Evolutionary conservation across 257 asterid genomes (phyloP), one percentile per base, ranked within the genome.

Genomic region (Mitragyna speciosa): DNA sequence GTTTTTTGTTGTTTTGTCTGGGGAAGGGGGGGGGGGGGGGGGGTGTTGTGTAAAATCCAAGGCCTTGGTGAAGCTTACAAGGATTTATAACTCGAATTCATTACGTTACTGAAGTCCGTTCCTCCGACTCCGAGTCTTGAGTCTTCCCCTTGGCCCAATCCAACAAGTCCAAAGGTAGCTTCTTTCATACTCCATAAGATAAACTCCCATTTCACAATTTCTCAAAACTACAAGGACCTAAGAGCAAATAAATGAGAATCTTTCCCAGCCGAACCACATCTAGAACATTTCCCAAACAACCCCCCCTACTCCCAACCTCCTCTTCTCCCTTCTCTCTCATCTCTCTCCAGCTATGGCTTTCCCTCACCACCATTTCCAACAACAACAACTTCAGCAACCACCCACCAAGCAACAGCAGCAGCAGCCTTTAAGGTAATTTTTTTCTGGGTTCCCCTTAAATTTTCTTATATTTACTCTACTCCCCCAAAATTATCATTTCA

Each of bases 291-390:
- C 71, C 80, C 70, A 61, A 56, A 58, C 70, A 78, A 63, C 72
- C 81, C 65, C 78, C 48, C 70, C 72, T 78, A 24, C 45, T 2
- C 76, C 80, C 70, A 43, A 61, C 72, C 66, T 52, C 77, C 80
- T 65, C 36, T 64, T 64, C 31, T 52, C 33, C 65, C 74, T 54
- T 47, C 43, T 71, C 83, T 76, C 24, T 73, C 83, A 82, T 73
- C 83, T 80, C 83, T 72, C 67, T 54, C 66, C 74, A 74, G 83
- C 90, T 77, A 93, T 95, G 98, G 92, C 95, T 72, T 90, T 93
- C 71, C 90, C 93, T 75, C 96, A 83, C 67, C 91, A 91, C 58
- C 93, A 89, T n/a, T 88, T 85, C 74, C 91, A 87, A 72, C 97
- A 88, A 67, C 89, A 85, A 51, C 92, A 84, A 79, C 92, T 80